phyloP scores from a whole-genome alignment of 306 rosid species.

The Malus sylvestris region DNA sequence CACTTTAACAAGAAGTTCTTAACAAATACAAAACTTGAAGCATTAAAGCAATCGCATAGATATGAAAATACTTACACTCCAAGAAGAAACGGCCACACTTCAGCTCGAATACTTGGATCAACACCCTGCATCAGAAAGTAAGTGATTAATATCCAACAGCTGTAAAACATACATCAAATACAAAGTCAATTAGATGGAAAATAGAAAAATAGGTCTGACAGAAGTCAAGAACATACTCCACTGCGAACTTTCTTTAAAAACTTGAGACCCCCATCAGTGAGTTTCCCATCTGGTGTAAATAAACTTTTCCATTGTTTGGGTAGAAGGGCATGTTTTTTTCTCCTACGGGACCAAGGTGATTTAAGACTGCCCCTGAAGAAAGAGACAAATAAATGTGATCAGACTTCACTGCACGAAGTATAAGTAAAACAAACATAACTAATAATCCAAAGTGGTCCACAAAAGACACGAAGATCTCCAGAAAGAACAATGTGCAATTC shows the following conservation, averaged over 20 bases:
- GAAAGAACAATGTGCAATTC: background rate
- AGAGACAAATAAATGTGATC: background rate
- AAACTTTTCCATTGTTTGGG: constrained; percentile 22
- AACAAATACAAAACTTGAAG: background rate
- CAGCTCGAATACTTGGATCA: constrained; percentile 17
- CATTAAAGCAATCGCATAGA: background rate
- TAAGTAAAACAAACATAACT: background rate
- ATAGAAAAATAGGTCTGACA: background rate
- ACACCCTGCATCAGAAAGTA: constrained; percentile 12
- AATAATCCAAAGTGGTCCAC: background rate
- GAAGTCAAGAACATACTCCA: constrained; percentile 16
- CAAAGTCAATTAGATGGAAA: background rate
- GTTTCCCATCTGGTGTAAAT: constrained; percentile 18
- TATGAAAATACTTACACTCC: constrained; percentile 12
- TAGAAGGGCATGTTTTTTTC: constrained; percentile 17
- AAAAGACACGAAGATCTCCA: background rate
- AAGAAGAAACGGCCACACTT: constrained; percentile 27
- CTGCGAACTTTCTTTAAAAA: constrained; percentile 22
- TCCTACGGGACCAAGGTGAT: constrained; percentile 25
- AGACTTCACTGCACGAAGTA: background rate
- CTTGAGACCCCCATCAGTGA: constrained; percentile 20
- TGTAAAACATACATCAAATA: background rate
- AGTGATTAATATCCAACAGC: constrained; percentile 1
- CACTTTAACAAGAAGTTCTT: background rate
- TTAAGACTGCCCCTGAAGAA: constrained; percentile 16